Evolutionary conservation across 2,329 filamentous ascomycete species (phyloP).

Genomic region (Ilyonectria mors-panacis): DNA sequence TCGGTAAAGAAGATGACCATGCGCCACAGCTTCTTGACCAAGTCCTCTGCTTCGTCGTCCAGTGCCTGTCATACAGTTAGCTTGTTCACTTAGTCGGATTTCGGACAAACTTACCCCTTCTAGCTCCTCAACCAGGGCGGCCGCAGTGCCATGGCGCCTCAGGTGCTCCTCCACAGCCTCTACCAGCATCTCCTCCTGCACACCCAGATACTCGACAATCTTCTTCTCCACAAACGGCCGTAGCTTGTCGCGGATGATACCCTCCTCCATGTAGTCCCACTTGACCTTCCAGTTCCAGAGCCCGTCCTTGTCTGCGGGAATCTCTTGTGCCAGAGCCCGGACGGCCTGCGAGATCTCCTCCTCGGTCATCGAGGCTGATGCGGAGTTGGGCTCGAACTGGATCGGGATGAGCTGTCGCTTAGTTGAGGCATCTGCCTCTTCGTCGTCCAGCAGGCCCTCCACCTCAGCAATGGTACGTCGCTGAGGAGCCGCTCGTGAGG

Average conservation of each 20-base stretch:
- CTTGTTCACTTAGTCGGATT: neutral
- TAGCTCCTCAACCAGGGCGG: slow-evolving; percentile 86
- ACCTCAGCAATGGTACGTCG: slow-evolving; percentile 92
- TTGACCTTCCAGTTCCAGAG: slow-evolving; percentile 94
- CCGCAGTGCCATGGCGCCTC: slow-evolving; percentile 80
- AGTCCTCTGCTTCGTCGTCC: slow-evolving; percentile 92
- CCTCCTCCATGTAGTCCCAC: slow-evolving; percentile 91
- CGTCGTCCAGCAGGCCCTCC: slow-evolving; percentile 93
- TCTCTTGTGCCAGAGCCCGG: slow-evolving; percentile 87
- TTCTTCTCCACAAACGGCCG: slow-evolving; percentile 98
- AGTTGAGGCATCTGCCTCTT: slow-evolving; percentile 82
- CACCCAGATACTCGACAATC: slow-evolving; percentile 94
- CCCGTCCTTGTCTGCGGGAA: slow-evolving; percentile 87
- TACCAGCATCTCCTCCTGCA: slow-evolving; percentile 96
- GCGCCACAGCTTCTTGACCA: slow-evolving; percentile 97
- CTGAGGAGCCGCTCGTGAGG: slow-evolving; percentile 68
- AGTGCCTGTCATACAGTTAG: slow-evolving; percentile 72
- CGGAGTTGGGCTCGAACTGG: slow-evolving; percentile 80
- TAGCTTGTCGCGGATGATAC: slow-evolving; percentile 86
- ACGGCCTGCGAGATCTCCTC: slow-evolving; percentile 90
- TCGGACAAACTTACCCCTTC: slow-evolving; percentile 75
- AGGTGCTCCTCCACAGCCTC: slow-evolving; percentile 93
- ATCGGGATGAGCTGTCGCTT: slow-evolving; percentile 87
- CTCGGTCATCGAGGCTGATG: slow-evolving; percentile 78
- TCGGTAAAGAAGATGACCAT: slow-evolving; percentile 99